phyloP scores from a whole-genome alignment of 164 flowering plant genomes.

The Macadamia integrifolia region DNA sequence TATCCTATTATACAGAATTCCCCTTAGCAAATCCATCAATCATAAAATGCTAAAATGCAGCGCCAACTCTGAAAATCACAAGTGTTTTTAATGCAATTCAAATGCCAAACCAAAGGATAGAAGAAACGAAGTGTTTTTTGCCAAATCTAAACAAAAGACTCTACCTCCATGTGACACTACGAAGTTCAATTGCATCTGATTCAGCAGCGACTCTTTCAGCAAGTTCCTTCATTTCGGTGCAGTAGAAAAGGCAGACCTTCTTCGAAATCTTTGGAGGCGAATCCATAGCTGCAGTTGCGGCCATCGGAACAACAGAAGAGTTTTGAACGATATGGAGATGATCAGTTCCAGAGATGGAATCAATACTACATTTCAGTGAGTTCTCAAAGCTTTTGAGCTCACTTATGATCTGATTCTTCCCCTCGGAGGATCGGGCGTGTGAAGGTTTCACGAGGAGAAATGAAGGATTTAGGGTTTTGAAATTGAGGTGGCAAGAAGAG shows the following conservation, averaged over 20 bases:
- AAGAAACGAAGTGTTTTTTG: background rate
- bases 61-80: background rate
- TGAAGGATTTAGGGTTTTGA: constrained; percentile 5
- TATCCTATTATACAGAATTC: background rate
- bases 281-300: constrained; percentile 11
- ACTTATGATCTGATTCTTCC: constrained; percentile 5
- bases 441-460: background rate
- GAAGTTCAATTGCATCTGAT: constrained; percentile 76
- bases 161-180: constrained; percentile 80
- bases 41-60: too few relatives aligned
- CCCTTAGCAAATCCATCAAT: too few relatives aligned
- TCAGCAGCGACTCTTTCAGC: constrained; percentile 71
- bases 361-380: constrained; percentile 16
- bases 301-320: constrained; percentile 12
- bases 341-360: constrained; percentile 8
- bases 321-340: constrained; percentile 5
- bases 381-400: constrained; percentile 15
- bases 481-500: background rate
- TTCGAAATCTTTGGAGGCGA: constrained; percentile 34
- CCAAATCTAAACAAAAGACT: background rate
- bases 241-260: constrained; percentile 77
- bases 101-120: background rate
- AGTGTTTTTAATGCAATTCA: background rate
- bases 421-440: background rate
- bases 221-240: constrained; percentile 62